A percentile compares a stretch with the other conserved stretches of the same genome.
Evolutionary conservation across 306 rosid genomes (phyloP).

Genomic region (Abrus pulchellus): DNA sequence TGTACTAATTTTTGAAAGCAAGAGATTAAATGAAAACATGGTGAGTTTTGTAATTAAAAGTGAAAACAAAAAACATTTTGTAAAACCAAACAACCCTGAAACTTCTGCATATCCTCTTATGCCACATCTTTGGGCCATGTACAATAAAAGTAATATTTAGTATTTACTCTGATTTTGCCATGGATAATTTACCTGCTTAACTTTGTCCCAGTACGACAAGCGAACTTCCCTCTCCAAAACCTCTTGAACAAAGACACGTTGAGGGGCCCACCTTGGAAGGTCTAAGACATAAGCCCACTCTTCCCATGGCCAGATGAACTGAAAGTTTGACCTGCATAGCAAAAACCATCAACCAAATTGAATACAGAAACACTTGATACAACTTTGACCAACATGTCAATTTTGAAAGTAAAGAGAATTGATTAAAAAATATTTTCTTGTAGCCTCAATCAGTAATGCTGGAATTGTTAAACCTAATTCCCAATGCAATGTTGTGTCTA

Average conservation of each 20-base stretch:
- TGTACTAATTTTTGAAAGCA: too few species aligned
- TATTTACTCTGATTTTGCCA: background rate
- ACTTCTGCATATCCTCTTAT: background rate
- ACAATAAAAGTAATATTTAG: background rate
- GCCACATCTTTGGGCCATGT: slow-evolving; percentile 21
- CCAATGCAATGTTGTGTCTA: background rate
- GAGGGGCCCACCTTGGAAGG: slow-evolving; percentile 99
- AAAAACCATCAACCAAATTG: slow-evolving; percentile 44
- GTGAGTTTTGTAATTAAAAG: too few species aligned
- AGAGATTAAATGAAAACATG: too few species aligned
- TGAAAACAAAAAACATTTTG: too few species aligned
- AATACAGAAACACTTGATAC: slow-evolving; percentile 2
- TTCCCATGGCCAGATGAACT: slow-evolving; percentile 99
- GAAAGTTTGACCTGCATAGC: slow-evolving; percentile 88
- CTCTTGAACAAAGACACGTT: slow-evolving; percentile 97
- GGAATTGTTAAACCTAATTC: slow-evolving; percentile 35
- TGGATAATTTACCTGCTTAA: slow-evolving; percentile 82
- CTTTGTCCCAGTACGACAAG: slow-evolving; percentile 97
- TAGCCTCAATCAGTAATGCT: background rate
- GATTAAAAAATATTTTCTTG: background rate
- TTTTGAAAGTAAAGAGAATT: slow-evolving; percentile 6
- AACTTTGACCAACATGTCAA: slow-evolving; percentile 6
- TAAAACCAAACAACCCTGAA: too few species aligned
- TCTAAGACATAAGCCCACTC: slow-evolving; percentile 97
- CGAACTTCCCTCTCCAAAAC: slow-evolving; percentile 99